Evolutionary conservation across 352 stramenopile species (phyloP), one percentile per base, ranked within the genome.

Genomic region (Phytophthora kernoviae): DNA sequence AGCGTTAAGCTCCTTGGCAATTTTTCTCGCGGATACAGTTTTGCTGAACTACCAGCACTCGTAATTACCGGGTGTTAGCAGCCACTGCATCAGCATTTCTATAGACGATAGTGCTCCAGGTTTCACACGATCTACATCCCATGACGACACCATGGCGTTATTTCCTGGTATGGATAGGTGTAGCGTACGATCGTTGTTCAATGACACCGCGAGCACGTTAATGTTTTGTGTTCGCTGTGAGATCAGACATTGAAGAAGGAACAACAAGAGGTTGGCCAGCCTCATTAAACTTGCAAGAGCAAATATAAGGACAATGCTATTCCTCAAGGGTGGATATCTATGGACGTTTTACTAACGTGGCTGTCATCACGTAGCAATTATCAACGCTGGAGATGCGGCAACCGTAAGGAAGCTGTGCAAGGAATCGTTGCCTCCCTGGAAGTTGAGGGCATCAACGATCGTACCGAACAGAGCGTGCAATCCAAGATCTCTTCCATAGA

Each of bases 291-390:
- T n/a, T n/a, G n/a, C n/a, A n/a, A n/a, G n/a, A n/a, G n/a, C n/a
- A n/a, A n/a, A n/a, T n/a, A n/a, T n/a, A n/a, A n/a, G n/a, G 65
- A 74, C 51, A 54, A 34, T 14, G 15, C 39, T 5, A 37, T 45
- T 14, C 33, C 49, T 14, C 36, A 33, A 41, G 62, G 51, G 5
- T 49, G 27, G 22, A 63, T 51, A 0, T 79, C 70, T 15, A 49
- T 66, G 26, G 62, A 79, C 15, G 43, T 82, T 15, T 26, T 82
- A 45, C 32, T 77, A 12, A 36, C n/a, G 55, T 82, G 70, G 66
- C 46, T 82, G 15, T 44, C 37, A 22, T 54, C 55, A 7, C 40
- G 54, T 10, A 63, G 68, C n/a, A 74, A 73, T 56, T 79, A 69
- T 39, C 45, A 54, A 34, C 67, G 58, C 34, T 72, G 73, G 11